phyloP scores from a whole-genome alignment of 306 rosid genomes.

The Corylus americana region DNA sequence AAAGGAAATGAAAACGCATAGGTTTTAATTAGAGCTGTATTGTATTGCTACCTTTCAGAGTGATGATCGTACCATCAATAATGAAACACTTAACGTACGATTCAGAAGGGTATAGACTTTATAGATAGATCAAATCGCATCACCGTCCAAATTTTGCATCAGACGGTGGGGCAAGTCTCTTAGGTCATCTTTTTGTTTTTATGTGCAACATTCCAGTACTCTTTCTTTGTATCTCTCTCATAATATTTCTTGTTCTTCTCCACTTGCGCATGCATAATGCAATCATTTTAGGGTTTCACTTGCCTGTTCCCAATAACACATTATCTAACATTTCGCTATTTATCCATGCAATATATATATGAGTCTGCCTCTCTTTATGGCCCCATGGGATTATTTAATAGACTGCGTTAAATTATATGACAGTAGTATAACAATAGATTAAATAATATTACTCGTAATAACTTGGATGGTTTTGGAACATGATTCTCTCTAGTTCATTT shows the following conservation, averaged over 20 bases:
- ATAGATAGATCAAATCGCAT: slow-evolving; percentile 34
- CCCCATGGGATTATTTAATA: no score
- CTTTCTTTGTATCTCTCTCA: slow-evolving; percentile 33
- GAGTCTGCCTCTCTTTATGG: no score
- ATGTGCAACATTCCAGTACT: slow-evolving; percentile 35
- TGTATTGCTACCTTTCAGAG: slow-evolving; percentile 11
- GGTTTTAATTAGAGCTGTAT: neutral
- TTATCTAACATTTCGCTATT: slow-evolving; percentile 7
- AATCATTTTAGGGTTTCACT: slow-evolving; percentile 59
- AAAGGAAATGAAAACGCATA: neutral
- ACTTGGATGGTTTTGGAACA: no score
- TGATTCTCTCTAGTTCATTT: no score
- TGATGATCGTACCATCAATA: slow-evolving; percentile 14
- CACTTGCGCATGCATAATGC: slow-evolving; percentile 63
- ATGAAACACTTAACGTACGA: slow-evolving; percentile 12
- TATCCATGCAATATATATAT: no score
- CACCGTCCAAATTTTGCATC: slow-evolving; percentile 33
- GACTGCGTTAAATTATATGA: no score
- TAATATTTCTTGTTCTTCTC: slow-evolving; percentile 40
- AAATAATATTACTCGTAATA: no score
- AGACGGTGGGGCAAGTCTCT: slow-evolving; percentile 41
- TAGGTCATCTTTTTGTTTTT: slow-evolving; percentile 49
- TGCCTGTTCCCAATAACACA: slow-evolving; percentile 26
- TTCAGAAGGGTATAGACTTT: slow-evolving; percentile 26
- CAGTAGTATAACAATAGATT: no score